Base-by-base conservation (phyloP, 805 yeast species). In the Candida golubevii region DNA sequence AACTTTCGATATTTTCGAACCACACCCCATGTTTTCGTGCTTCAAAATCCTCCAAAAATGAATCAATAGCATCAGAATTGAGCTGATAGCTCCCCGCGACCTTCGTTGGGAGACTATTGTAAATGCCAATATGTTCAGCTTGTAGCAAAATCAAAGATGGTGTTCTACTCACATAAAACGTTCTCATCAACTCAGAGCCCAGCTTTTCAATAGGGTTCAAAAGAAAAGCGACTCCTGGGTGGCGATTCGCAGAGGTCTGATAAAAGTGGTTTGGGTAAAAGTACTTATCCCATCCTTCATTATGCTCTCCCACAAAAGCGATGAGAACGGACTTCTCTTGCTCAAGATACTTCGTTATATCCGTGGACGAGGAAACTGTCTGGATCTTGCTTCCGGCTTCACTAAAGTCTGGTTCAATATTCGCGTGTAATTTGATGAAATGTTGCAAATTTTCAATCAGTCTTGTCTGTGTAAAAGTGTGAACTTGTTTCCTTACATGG, bases 401-500 rank as follows among this genome's bases (percentile, higher is more conserved):
- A 11, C 43, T 30, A 13, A 26, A 26, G 23, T 38, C 34, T 5
- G 53, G 51, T 13, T 15, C 37, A n/a, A 46, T 42, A 3, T 26
- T 23, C 6, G 54, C 39, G 29, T 46, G n/a, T 8, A 39, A 35
- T 18, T 35, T 36, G 9, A 53, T 45, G 26, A 53, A 53, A 6
- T 46, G 30, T 14, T 39, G 45, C 26, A 53, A 26, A 30, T 47
- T 48, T 9, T 40, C 50, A 5, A 51, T 45, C 41, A 44, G 45
- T 23, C 56, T 38, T 14, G 33, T 29, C 8, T 66, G 69, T 1
- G 55, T 53, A 53, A 65, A 79, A 1, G 63, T 58, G 0, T 61
- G 66, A 5, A 75, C 63, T 42, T 65, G 61, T 38, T 67, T 70
- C 1, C 77, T 74, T 34, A 63, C 61, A 38, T 65, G 63, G 30